Percentiles rank a stretch among this genome's conserved stretches.
Evolutionary conservation across 306 rosid species (phyloP).

Genomic region (Inga leiocalycina): DNA sequence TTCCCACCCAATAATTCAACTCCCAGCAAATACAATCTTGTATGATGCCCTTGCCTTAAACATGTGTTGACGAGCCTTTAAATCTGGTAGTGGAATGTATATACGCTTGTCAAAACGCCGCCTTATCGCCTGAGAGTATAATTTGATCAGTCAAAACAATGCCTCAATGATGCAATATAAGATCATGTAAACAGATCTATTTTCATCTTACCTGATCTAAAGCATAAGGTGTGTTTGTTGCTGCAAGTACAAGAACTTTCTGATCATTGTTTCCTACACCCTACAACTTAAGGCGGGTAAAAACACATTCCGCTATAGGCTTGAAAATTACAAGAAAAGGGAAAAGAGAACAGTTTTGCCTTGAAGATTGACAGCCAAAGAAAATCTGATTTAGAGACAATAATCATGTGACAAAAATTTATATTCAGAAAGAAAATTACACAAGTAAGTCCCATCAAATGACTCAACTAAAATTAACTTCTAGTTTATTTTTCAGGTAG

Average conservation of each 20-base stretch:
- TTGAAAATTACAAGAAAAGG: neutral
- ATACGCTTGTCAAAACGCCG: conserved; percentile 99
- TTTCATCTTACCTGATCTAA: conserved; percentile 78
- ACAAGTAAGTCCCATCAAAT: neutral
- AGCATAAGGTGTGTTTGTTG: conserved; percentile 98
- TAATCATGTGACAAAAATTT: neutral
- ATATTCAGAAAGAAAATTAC: conserved; percentile 16
- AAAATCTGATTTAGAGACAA: neutral
- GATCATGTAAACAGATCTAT: conserved; percentile 15
- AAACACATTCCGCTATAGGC: conserved; percentile 22
- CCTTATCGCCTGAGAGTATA: conserved; percentile 82
- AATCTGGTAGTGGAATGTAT: conserved; percentile 96
- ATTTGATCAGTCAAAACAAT: conserved; percentile 36
- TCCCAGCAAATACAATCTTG: conserved; percentile 23
- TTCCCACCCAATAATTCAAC: conserved; percentile 26
- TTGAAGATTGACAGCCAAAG: neutral
- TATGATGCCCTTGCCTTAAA: conserved; percentile 69
- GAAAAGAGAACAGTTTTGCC: neutral
- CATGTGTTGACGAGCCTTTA: conserved; percentile 97
- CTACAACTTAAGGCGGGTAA: conserved; percentile 45
- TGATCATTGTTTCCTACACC: conserved; percentile 95
- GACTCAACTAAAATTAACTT: neutral
- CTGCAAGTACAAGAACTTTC: conserved; percentile 99
- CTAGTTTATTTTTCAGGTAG: neutral
- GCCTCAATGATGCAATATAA: conserved; percentile 16